These are phyloP conservation scores for Patellifolia procumbens DNA, from an alignment of 179 eudicot genomes.

Conservation along the genomic window DNA sequence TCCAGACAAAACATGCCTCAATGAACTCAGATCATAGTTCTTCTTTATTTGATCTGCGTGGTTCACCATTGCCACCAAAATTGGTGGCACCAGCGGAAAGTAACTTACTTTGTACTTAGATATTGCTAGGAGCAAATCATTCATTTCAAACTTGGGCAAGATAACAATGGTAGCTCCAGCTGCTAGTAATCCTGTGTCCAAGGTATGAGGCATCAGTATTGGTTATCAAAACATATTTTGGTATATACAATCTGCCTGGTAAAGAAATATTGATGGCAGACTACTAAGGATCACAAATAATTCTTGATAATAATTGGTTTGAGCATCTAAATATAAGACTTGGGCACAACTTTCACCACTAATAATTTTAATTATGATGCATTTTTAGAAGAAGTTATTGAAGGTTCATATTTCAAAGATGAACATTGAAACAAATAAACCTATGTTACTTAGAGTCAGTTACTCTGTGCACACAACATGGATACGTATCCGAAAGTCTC, in stretches of 20 bases:
- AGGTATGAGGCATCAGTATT: constrained; percentile 15
- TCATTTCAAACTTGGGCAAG: constrained; percentile 79
- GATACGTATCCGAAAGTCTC: too few species aligned
- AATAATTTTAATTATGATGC: too few species aligned
- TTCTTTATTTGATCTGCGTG: constrained; percentile 54
- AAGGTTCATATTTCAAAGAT: too few species aligned
- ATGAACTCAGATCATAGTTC: constrained; percentile 38
- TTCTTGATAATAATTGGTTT: background rate
- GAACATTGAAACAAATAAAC: too few species aligned
- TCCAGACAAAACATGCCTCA: constrained; percentile 59
- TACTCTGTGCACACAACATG: too few species aligned
- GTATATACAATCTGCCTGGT: too few species aligned
- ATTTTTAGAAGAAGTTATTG: too few species aligned
- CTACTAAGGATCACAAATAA: background rate
- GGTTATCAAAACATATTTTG: background rate
- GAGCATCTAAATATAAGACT: too few species aligned
- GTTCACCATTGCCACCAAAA: constrained; percentile 73
- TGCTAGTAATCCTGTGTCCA: constrained; percentile 68
- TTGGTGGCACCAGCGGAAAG: constrained; percentile 89
- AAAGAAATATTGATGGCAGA: background rate
- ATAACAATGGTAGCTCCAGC: constrained; percentile 78
- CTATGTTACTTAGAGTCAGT: too few species aligned
- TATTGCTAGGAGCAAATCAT: constrained; percentile 69
- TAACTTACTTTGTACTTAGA: constrained; percentile 59
- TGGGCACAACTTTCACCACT: too few species aligned